Base-by-base conservation (phyloP, 768 basidiomycete species). In the Leccinum boreale region DNA sequence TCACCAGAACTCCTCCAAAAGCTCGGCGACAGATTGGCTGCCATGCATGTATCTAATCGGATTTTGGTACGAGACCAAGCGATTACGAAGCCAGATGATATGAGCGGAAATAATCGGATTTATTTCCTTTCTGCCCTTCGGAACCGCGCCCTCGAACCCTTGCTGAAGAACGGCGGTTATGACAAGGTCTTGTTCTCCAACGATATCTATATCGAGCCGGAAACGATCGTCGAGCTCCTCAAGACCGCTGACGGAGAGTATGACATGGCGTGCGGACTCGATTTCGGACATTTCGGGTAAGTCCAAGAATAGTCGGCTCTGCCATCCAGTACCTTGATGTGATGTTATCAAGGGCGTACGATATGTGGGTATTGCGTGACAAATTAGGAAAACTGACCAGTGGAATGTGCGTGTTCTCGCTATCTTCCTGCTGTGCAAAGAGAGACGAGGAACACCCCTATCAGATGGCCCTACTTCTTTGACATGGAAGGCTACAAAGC, bases 241-340 rank as follows among this genome's bases (percentile, higher is more conserved):
- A 58, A 72, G 31, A 78, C 77, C 5, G 61, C 63, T 12, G 69
- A 69, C 23, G 77, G 75, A 12, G 69, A 74, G 21, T 78, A 74
- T 52, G 79, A 79, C 57, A 74, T 79, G 70, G 78, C 68, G 14
- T 79, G 79, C 55, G 77, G 70, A 6, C 63, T 79, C 58, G 78
- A 80, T 62, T 75, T 76, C 28, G 55, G 55, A 11, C 57, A 67
- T 31, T 76, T 64, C 7, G 73, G 73, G 73, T 73, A 39, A 36
- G 69, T 7, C 58, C 62, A 26, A 60, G 65, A 44, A 73, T 19
- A 2, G 19, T 23, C 14, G 29, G 15, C 7, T 53, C 49, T n/a
- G 1, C 2, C 39, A 5, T 57, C 10, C 29, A 5, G 3, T 26
- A 12, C 11, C 6, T 29, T 61, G 52, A 58, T 31, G 3, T 31